Evolutionary conservation across 176 grass and related monocot genomes (phyloP).

Genomic region (Carex littledalei): DNA sequence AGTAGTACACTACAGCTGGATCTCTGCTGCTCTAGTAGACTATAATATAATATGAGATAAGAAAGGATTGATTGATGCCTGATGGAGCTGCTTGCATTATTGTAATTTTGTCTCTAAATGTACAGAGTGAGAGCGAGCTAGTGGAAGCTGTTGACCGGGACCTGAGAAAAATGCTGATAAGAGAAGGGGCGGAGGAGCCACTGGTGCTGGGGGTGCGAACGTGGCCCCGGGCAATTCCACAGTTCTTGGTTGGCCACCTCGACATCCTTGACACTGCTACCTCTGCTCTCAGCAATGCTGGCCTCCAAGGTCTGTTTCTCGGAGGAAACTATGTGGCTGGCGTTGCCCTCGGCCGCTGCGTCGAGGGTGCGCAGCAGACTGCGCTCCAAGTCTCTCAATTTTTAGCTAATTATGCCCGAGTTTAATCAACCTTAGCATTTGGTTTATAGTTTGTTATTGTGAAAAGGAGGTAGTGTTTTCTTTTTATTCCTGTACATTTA

Average conservation of each 20-base stretch:
- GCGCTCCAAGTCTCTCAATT: slow-evolving; percentile 56
- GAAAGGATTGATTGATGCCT: neutral
- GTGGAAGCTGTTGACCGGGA: slow-evolving; percentile 75
- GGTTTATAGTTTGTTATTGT: neutral
- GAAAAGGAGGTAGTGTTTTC: neutral
- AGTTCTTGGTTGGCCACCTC: slow-evolving; percentile 80
- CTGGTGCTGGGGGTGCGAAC: slow-evolving; percentile 62
- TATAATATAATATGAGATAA: neutral
- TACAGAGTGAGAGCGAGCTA: slow-evolving; percentile 66
- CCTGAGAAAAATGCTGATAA: slow-evolving; percentile 75
- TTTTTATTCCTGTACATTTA: neutral
- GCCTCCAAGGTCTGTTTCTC: no score
- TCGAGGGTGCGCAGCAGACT: slow-evolving; percentile 55
- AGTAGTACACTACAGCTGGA: neutral
- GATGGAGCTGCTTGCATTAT: neutral
- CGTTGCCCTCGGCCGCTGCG: no score
- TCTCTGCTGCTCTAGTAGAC: neutral
- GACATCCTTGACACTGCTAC: slow-evolving; percentile 63
- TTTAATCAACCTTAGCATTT: neutral
- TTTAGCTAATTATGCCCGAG: slow-evolving; percentile 43
- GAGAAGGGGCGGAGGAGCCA: slow-evolving; percentile 53
- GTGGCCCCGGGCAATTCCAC: slow-evolving; percentile 90
- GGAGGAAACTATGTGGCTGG: no score
- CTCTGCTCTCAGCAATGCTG: slow-evolving; percentile 12
- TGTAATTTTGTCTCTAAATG: slow-evolving; percentile 10